Percentiles rank a stretch among this genome's conserved stretches.
Evolutionary conservation across 805 yeast species (phyloP).

Genomic region (Blastobotrys attinorum): DNA sequence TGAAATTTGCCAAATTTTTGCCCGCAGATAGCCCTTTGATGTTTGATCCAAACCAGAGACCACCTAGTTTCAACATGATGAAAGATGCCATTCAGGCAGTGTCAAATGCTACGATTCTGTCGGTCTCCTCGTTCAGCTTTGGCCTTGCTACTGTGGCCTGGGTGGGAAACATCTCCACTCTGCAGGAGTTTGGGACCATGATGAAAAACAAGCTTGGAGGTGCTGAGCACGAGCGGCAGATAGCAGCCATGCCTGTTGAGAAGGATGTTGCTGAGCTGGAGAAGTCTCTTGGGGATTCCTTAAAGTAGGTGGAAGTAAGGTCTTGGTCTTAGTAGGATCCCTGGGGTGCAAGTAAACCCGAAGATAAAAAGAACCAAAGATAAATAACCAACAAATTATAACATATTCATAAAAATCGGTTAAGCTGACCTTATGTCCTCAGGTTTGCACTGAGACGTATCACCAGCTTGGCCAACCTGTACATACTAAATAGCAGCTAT

Average conservation of each 20-base stretch:
- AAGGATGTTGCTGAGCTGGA: conserved; percentile 16
- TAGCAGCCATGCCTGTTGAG: conserved; percentile 14
- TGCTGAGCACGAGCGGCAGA: conserved; percentile 31
- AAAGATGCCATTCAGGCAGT: conserved; percentile 83
- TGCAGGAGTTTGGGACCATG: conserved; percentile 63
- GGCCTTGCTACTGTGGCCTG: conserved; percentile 67
- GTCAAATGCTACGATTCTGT: conserved; percentile 67
- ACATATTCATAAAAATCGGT: too few relatives aligned
- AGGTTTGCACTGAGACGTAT: too few relatives aligned
- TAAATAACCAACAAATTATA: too few relatives aligned
- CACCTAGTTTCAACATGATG: conserved; percentile 74
- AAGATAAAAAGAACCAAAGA: too few relatives aligned
- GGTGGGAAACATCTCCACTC: conserved; percentile 63
- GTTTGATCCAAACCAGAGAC: conserved; percentile 79
- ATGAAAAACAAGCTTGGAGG: conserved; percentile 66
- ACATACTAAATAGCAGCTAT: neutral
- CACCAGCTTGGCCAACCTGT: neutral
- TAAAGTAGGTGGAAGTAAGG: neutral
- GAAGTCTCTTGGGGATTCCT: conserved; percentile 9
- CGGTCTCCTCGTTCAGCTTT: conserved; percentile 68
- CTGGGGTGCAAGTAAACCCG: too few relatives aligned
- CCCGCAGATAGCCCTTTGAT: conserved; percentile 50
- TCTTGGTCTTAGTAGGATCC: too few relatives aligned
- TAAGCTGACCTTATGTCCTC: too few relatives aligned
- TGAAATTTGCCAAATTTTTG: neutral